These are phyloP conservation scores for Carpinus viminea DNA, from an alignment of 306 rosid genomes.

Conservation along the genomic window DNA sequence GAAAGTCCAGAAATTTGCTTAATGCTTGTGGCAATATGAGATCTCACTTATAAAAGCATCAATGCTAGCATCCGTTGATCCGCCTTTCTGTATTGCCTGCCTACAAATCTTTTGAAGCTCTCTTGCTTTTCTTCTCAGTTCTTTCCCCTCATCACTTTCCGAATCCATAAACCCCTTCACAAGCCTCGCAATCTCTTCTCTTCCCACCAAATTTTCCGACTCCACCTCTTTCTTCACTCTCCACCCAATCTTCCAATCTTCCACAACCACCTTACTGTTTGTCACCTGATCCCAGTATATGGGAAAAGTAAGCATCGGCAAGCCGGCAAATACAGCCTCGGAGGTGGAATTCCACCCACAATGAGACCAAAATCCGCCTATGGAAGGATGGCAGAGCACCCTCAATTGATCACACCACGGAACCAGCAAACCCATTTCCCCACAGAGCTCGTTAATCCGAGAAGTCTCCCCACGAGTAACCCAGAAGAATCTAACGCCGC, in stretches of 20 bases:
- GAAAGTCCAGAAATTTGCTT: too few species aligned
- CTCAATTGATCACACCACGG: conserved; percentile 2
- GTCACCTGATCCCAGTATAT: neutral
- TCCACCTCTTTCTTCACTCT: conserved; percentile 12
- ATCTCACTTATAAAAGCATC: too few species aligned
- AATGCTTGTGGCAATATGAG: too few species aligned
- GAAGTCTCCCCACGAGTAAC: neutral
- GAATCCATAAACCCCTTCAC: too few species aligned
- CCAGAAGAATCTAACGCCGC: conserved; percentile 7
- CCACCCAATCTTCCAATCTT: neutral
- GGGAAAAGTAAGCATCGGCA: neutral
- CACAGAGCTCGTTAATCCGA: neutral
- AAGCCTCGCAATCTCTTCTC: conserved; percentile 18
- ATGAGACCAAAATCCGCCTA: conserved; percentile 1
- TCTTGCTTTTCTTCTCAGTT: too few species aligned
- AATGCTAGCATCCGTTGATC: too few species aligned
- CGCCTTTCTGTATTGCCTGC: too few species aligned
- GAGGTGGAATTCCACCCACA: conserved; percentile 1
- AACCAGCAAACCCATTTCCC: neutral
- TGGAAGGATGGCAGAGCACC: neutral
- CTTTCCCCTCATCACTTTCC: too few species aligned
- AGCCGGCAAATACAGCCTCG: neutral
- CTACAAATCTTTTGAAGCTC: too few species aligned
- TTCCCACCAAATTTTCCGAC: conserved; percentile 12
- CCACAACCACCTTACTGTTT: neutral